Evolutionary conservation across 2,329 filamentous ascomycete species (phyloP), one percentile per base, ranked within the genome.

Genomic region (Aaosphaeria arxii): DNA sequence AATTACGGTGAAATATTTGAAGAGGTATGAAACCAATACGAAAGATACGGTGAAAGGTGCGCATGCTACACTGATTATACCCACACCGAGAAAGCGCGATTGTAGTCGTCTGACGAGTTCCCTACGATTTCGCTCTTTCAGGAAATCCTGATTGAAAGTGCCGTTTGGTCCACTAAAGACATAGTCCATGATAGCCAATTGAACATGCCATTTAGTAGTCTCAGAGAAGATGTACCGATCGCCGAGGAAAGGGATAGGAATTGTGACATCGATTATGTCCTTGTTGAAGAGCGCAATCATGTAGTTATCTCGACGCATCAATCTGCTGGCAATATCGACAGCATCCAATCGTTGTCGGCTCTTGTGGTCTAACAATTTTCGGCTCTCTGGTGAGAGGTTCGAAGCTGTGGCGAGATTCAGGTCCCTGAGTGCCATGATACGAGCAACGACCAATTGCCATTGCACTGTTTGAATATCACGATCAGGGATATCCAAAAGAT

Each of bases 211-310:
- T 64, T 95, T 87, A 52, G 97, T 79, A 1, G 89, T 95, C 58
- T 87, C 86, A 0, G 94, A 96, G 63, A 96, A 92, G 45, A 96
- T 77, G 54, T 92, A 89, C 24, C 87, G 83, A 40, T 85, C 85
- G 36, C 85, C 82, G 2, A 96, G 63, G 54, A 96, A 91, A 0
- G 94, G 94, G 2, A 99, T 71, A 2, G 90, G 89, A 3, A 96
- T 79, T 0, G 88, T 91, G 41, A 97, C 77, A 64, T 99, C 86
- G 39, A 99, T 72, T 35, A 97, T 83, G 52, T 97, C 94, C 70
- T 99, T 97, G 76, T 99, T 99, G 74, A 97, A 90, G 61, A 99
- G 78, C 4, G 94, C 94, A 61, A 99, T 96, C 53, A 96, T 82
- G 61, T 96, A 99, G 63, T 99, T 99, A 54, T 96, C 92, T 63